These are phyloP conservation scores for Allomyces macrogynus DNA, from an alignment of 192 early-diverging fungal species.

Conservation along the genomic window DNA sequence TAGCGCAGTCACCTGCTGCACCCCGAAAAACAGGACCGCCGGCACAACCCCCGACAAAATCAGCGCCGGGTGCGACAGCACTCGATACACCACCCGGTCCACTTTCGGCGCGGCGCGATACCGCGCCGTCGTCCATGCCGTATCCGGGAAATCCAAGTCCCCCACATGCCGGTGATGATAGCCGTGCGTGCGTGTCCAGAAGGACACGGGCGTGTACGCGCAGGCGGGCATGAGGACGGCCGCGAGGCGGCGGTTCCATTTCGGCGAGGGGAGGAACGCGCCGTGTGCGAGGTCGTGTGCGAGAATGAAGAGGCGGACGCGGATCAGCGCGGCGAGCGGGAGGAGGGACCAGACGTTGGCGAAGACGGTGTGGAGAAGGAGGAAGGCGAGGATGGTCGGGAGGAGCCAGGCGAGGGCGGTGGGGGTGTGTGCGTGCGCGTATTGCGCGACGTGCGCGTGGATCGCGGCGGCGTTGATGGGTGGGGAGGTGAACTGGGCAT, in stretches of 20 bases:
- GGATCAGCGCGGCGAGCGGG: not conserved
- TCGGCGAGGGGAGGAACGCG: not conserved
- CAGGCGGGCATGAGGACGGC: not conserved
- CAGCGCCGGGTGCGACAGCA: not conserved
- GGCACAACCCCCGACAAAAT: not conserved
- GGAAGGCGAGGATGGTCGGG: no score
- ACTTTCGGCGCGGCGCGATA: not conserved
- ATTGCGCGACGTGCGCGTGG: no score
- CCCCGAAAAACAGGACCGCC: not conserved
- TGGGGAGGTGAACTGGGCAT: no score
- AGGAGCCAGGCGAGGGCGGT: no score
- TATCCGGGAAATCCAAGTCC: not conserved
- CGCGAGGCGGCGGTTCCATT: not conserved
- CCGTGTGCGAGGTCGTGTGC: not conserved
- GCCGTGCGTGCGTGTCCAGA: not conserved
- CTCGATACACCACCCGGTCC: not conserved
- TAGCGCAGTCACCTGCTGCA: not conserved
- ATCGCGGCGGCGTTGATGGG: no score
- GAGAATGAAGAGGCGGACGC: not conserved
- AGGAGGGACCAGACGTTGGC: not conserved
- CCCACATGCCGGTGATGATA: not conserved
- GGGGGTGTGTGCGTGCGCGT: no score
- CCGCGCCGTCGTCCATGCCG: not conserved
- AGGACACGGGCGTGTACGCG: not conserved
- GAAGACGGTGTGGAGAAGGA: not conserved